Percentiles rank a stretch among this genome's conserved stretches.
phyloP scores from a whole-genome alignment of 208 protist genomes.

The Trypanosoma platydactyli region DNA sequence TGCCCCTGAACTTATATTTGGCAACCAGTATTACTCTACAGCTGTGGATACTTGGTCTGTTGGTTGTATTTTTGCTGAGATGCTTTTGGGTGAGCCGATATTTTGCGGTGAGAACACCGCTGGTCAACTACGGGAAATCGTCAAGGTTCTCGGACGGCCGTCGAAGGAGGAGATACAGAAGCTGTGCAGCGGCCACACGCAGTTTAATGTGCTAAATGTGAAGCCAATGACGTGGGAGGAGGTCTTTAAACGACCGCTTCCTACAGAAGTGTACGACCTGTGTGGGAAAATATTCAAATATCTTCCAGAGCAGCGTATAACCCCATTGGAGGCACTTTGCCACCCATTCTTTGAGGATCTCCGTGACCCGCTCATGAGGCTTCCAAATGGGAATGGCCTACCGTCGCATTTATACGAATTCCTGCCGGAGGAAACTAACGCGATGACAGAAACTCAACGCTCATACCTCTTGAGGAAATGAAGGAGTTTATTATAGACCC shows the following conservation, averaged over 20 bases:
- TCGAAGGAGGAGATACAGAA: conserved; percentile 65
- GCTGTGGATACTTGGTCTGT: conserved; percentile 99
- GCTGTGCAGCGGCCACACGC: conserved; percentile 54
- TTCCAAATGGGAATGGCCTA: conserved; percentile 69
- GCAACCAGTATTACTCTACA: conserved; percentile 99
- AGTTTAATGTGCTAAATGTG: conserved; percentile 54
- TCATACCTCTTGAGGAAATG: conserved; percentile 40
- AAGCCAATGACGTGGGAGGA: conserved; percentile 57
- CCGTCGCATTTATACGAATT: conserved; percentile 73
- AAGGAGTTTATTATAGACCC: not conserved
- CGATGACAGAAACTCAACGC: conserved; percentile 64
- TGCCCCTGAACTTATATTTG: conserved; percentile 98
- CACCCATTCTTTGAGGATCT: conserved; percentile 99
- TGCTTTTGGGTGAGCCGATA: conserved; percentile 99
- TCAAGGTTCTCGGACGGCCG: conserved; percentile 96
- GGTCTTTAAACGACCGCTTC: conserved; percentile 55
- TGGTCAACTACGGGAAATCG: conserved; percentile 97
- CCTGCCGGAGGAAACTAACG: conserved; percentile 56
- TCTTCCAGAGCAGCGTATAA: conserved; percentile 86
- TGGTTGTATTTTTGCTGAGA: conserved; percentile 99
- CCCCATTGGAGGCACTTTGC: conserved; percentile 90
- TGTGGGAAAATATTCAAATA: conserved; percentile 94
- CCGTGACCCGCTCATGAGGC: conserved; percentile 63
- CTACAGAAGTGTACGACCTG: conserved; percentile 91
- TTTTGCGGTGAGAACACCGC: conserved; percentile 99